Evolutionary conservation across 2,329 filamentous ascomycete species (phyloP).

Genomic region (Amauroascus niger): DNA sequence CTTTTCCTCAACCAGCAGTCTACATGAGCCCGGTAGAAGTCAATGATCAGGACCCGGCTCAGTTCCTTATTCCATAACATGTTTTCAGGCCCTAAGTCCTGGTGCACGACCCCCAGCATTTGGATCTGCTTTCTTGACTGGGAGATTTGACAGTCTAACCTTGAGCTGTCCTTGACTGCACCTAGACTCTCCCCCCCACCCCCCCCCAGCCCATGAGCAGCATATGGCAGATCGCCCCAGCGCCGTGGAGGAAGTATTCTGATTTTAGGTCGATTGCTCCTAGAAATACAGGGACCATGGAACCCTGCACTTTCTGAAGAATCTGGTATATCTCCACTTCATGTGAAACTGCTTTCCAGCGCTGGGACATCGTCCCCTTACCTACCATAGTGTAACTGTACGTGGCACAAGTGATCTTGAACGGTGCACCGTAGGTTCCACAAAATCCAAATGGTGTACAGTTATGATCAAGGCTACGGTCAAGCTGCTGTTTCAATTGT

Average conservation of each 20-base stretch:
- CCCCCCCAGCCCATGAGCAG: constrained; percentile 26
- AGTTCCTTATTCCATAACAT: constrained; percentile 24
- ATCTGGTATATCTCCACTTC: constrained; percentile 23
- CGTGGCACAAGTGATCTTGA: constrained; percentile 23
- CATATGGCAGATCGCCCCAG: constrained; percentile 25
- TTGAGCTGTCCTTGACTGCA: neutral
- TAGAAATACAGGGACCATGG: constrained; percentile 25
- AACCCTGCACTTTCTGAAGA: constrained; percentile 22
- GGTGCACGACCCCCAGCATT: constrained; percentile 18
- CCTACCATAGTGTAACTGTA: constrained; percentile 24
- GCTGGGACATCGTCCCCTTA: constrained; percentile 25
- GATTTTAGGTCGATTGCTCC: constrained; percentile 20
- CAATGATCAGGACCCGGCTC: no score
- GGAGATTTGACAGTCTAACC: constrained; percentile 10
- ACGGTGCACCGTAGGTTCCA: constrained; percentile 17
- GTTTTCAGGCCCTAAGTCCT: constrained; percentile 20
- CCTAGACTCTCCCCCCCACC: constrained; percentile 14
- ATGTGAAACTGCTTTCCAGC: constrained; percentile 21
- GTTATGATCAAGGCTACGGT: no score
- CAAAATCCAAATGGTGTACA: no score
- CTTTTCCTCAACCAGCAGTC: no score
- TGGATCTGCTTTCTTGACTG: constrained; percentile 15
- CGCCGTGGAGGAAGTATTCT: constrained; percentile 27
- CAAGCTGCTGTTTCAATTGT: no score
- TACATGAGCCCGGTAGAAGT: no score